Percentiles rank a stretch among this genome's conserved stretches.
These are phyloP conservation scores for Neoboletus subvelutipes DNA, from an alignment of 768 basidiomycete species.

Conservation along the genomic window DNA sequence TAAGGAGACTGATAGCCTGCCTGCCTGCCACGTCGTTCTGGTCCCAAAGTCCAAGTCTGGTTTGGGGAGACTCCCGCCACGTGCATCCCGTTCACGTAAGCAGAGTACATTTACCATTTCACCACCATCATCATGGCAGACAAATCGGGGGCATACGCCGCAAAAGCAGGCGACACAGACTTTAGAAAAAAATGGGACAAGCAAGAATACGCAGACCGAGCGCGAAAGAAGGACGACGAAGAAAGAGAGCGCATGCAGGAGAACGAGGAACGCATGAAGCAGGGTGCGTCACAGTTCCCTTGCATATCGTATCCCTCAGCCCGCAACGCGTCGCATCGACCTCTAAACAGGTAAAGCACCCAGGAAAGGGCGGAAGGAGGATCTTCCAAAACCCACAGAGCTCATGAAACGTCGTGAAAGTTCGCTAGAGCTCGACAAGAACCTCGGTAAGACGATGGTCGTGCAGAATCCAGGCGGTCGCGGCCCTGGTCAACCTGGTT, in stretches of 20 bases:
- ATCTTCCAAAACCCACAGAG: slow-evolving; percentile 91
- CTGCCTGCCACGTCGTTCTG: no score
- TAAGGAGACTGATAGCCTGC: no score
- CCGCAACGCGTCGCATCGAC: not conserved
- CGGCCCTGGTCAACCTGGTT: slow-evolving; percentile 90
- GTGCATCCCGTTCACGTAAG: not conserved
- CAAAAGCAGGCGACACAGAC: slow-evolving; percentile 59
- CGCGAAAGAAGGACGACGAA: slow-evolving; percentile 77
- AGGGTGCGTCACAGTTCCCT: slow-evolving; percentile 51
- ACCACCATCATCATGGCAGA: slow-evolving; percentile 27
- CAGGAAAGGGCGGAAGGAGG: slow-evolving; percentile 58
- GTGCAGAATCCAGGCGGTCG: slow-evolving; percentile 80
- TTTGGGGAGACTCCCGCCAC: no score
- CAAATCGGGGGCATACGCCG: slow-evolving; percentile 35
- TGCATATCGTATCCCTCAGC: not conserved
- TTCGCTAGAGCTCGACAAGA: slow-evolving; percentile 90
- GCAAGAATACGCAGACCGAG: slow-evolving; percentile 83
- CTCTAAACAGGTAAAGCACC: slow-evolving; percentile 75
- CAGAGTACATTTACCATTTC: not conserved
- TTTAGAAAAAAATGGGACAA: slow-evolving; percentile 94
- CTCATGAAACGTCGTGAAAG: slow-evolving; percentile 86
- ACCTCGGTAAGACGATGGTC: slow-evolving; percentile 92
- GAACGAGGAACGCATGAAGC: slow-evolving; percentile 80
- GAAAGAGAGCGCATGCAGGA: slow-evolving; percentile 82
- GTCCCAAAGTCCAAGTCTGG: no score